Conservation (phyloP, 1,284 basidiomycete species). For the Irpex lacteus region DNA sequence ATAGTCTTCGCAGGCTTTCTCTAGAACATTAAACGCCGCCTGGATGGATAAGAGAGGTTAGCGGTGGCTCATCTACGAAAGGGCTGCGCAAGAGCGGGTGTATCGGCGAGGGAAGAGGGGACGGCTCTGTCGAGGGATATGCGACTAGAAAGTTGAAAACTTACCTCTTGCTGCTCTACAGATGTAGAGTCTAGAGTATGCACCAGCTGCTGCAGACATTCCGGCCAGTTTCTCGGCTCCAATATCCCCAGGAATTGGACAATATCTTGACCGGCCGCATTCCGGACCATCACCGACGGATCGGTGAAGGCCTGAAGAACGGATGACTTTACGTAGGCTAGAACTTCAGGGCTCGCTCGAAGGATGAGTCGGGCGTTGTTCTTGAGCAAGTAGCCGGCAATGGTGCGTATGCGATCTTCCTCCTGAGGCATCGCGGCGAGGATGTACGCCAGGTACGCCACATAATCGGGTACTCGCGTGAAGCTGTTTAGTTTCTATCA, state of each 20-base stretch:
- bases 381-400: constrained; percentile 96
- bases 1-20: constrained; percentile 97
- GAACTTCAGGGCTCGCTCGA: constrained; percentile 62
- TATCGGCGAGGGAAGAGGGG: background rate
- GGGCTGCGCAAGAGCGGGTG: background rate
- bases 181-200: constrained; percentile 74
- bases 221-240: constrained; percentile 90
- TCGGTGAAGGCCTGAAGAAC: constrained; percentile 83
- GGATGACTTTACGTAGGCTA: constrained; percentile 79
- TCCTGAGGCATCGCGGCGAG: constrained; percentile 80
- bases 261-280: constrained; percentile 89
- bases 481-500: constrained; percentile 85
- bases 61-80: background rate
- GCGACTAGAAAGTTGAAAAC: constrained; percentile 27
- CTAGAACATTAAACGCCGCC: constrained; percentile 93
- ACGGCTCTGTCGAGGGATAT: background rate
- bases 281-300: constrained; percentile 80
- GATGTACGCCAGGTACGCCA: constrained; percentile 95
- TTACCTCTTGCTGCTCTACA: constrained; percentile 80
- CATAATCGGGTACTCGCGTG: constrained; percentile 89
- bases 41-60: constrained; percentile 32
- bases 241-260: constrained; percentile 83
- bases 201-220: constrained; percentile 84
- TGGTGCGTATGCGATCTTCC: constrained; percentile 88
- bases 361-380: constrained; percentile 84